Conservation (phyloP, 805 yeast genomes). For the Yarrowia yakushimensis region DNA sequence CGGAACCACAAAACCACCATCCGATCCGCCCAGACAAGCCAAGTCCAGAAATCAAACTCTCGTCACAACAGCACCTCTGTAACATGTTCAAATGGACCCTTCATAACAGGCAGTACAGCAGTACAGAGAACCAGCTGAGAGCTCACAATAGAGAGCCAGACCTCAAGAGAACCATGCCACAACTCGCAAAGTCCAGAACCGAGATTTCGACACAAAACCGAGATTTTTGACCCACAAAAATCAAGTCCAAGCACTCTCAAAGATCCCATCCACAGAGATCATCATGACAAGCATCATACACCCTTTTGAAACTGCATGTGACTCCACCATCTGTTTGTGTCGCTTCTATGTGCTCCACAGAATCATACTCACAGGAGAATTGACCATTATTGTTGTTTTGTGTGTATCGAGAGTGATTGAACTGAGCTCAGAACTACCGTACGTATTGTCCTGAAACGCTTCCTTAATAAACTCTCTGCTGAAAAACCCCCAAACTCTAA, state of each 20-base stretch:
- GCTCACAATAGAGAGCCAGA: too few relatives aligned
- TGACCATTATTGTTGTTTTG: constrained; percentile 9
- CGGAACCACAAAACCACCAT: neutral
- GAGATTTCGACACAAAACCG: too few relatives aligned
- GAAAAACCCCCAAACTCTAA: constrained; percentile 11
- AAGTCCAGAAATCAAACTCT: neutral
- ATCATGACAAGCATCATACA: too few relatives aligned
- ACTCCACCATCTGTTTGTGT: neutral
- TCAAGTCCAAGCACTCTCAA: neutral
- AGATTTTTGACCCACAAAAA: too few relatives aligned
- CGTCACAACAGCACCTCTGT: neutral
- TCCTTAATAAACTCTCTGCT: constrained; percentile 2
- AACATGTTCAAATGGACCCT: neutral
- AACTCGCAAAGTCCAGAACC: too few relatives aligned
- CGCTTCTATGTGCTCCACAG: neutral
- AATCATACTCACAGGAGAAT: constrained; percentile 22
- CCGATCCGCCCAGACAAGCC: neutral
- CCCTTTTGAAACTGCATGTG: too few relatives aligned
- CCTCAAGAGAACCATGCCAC: too few relatives aligned
- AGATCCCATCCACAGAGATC: too few relatives aligned
- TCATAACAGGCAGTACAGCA: neutral
- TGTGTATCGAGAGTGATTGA: neutral
- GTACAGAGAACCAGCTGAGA: neutral
- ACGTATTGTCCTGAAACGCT: too few relatives aligned
- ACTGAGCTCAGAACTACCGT: neutral